phyloP scores from a whole-genome alignment of 768 basidiomycete species.

The Leccinum aurantiacum region DNA sequence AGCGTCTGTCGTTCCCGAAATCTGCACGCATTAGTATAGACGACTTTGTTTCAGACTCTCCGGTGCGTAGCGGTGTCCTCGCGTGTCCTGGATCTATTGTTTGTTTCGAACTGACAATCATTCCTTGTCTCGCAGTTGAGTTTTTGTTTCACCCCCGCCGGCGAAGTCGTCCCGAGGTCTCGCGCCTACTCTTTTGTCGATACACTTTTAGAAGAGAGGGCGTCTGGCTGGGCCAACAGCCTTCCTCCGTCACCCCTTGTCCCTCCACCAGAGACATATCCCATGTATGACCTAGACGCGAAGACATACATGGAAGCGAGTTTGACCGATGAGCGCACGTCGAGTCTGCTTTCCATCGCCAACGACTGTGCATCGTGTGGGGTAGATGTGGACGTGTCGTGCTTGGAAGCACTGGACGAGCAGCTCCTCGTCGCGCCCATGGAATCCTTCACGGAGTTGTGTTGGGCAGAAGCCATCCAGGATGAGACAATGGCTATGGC shows the following conservation, averaged over 20 bases:
- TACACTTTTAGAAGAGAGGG: conserved; percentile 11
- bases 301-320: conserved; percentile 6
- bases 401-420: conserved; percentile 39
- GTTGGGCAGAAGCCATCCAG: conserved; percentile 38
- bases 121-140: conserved; percentile 12
- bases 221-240: conserved; percentile 24
- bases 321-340: conserved; percentile 3
- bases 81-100: not conserved
- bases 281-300: conserved; percentile 9
- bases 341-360: conserved; percentile 14
- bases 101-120: conserved; percentile 4
- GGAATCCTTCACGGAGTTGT: conserved; percentile 41
- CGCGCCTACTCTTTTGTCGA: conserved; percentile 20
- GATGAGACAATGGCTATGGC: conserved; percentile 19
- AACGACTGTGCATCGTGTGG: conserved; percentile 31
- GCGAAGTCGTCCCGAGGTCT: conserved; percentile 10
- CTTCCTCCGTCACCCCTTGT: conserved; percentile 15
- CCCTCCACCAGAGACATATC: conserved; percentile 4
- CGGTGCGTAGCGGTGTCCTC: conserved; percentile 17
- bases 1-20: conserved; percentile 35
- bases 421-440: conserved; percentile 40
- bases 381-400: conserved; percentile 37
- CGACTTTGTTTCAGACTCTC: conserved; percentile 30
- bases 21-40: conserved; percentile 34
- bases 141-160: conserved; percentile 24